Evolutionary conservation across 306 rosid species (phyloP).

Genomic region (Casuarina cunninghamiana): DNA sequence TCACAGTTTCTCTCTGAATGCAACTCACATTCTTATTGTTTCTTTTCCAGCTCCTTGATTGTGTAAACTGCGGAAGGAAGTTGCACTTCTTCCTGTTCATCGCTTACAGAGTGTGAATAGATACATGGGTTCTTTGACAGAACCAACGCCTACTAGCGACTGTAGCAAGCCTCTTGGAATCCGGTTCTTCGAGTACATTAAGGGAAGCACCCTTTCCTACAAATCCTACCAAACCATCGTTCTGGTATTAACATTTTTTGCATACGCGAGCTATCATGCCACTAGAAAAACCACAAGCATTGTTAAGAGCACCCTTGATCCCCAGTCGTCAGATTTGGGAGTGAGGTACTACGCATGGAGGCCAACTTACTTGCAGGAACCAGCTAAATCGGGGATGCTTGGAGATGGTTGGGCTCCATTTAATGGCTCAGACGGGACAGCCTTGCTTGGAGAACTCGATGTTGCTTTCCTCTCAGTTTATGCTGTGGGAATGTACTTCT

Average conservation of each 20-base stretch:
- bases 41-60: slow-evolving; percentile 32
- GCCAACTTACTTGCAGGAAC: slow-evolving; percentile 18
- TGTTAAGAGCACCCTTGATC: slow-evolving; percentile 94
- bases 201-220: slow-evolving; percentile 67
- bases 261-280: slow-evolving; percentile 91
- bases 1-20: slow-evolving; percentile 1
- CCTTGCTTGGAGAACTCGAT: slow-evolving; percentile 83
- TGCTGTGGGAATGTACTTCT: slow-evolving; percentile 92
- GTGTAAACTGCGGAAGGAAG: slow-evolving; percentile 27
- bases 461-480: slow-evolving; percentile 86
- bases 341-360: slow-evolving; percentile 38
- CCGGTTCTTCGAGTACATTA: slow-evolving; percentile 49
- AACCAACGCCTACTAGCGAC: slow-evolving; percentile 33
- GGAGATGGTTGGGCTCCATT: slow-evolving; percentile 95
- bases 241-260: slow-evolving; percentile 75
- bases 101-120: slow-evolving; percentile 15
- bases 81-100: slow-evolving; percentile 25
- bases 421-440: slow-evolving; percentile 73
- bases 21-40: not conserved
- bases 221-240: slow-evolving; percentile 82
- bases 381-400: slow-evolving; percentile 33
- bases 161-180: slow-evolving; percentile 59
- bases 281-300: slow-evolving; percentile 91
- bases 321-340: slow-evolving; percentile 49
- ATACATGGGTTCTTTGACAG: slow-evolving; percentile 59